These are phyloP conservation scores for Hymenoscyphus scutula DNA, from an alignment of 2,329 filamentous ascomycete genomes.

Conservation along the genomic window DNA sequence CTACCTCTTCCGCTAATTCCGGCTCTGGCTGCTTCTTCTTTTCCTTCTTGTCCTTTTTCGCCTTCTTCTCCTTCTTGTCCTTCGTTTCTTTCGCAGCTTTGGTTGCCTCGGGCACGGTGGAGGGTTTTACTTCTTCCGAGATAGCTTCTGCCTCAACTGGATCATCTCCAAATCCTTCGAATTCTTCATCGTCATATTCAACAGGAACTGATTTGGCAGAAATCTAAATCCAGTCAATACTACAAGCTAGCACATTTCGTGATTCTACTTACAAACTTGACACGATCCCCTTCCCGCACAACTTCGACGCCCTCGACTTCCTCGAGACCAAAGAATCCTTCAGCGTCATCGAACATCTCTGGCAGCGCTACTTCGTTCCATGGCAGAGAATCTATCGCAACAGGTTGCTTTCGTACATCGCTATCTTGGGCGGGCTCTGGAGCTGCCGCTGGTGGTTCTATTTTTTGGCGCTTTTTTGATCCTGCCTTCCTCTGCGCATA, in stretches of 20 bases:
- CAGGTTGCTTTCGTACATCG: conserved; percentile 37
- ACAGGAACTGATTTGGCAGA: conserved; percentile 28
- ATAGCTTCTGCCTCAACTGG: conserved; percentile 33
- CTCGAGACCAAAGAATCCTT: conserved; percentile 88
- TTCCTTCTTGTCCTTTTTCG: conserved; percentile 27
- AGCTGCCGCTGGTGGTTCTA: conserved; percentile 22
- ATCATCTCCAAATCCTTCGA: conserved; percentile 62
- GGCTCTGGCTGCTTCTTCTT: conserved; percentile 34
- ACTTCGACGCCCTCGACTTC: conserved; percentile 90
- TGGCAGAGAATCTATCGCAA: conserved; percentile 49
- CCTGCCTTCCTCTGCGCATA: conserved; percentile 25
- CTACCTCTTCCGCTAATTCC: conserved; percentile 29
- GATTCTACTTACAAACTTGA: conserved; percentile 51
- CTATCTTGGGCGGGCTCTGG: conserved; percentile 12
- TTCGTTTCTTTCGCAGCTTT: conserved; percentile 35
- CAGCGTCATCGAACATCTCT: conserved; percentile 81
- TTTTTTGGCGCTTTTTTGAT: conserved; percentile 37
- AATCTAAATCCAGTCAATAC: conserved; percentile 22
- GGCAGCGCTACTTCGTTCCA: conserved; percentile 65
- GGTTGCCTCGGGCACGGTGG: conserved; percentile 26
- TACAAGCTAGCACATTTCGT: neutral
- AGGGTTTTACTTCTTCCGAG: conserved; percentile 29
- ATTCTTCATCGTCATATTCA: conserved; percentile 52
- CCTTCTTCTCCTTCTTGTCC: conserved; percentile 28
- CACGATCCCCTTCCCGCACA: conserved; percentile 59